Base-by-base conservation (phyloP, 345 rosid species). In the Linum usitatissimum region DNA sequence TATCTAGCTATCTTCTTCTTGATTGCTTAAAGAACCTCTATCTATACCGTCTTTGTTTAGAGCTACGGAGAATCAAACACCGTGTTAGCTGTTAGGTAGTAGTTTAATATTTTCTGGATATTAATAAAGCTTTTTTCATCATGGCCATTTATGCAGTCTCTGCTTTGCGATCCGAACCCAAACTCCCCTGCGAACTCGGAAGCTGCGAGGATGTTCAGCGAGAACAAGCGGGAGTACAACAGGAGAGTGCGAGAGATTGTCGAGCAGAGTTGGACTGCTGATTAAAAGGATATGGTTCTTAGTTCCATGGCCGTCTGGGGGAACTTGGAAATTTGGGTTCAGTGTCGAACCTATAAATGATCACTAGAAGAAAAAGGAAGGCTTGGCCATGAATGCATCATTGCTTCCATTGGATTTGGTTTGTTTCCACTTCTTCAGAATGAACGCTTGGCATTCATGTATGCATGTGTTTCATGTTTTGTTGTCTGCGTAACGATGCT, bases 121-220 rank as follows among this genome's bases (percentile, higher is more conserved):
- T 23, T 23, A 23, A 23, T 23, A 23, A n/a, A n/a, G 10, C 23
- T 18, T n/a, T 21, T 17, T 54, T 9, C 17, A 9, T 9, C 18
- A 5, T 54, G 15, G 59, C 19, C 30, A 3, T 1, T 4, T 4
- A 5, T 34, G 38, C 59, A 91, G 98, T 92, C 98, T 2, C 70
- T 92, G 76, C 95, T 92, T 17, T 89, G 96, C 62, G 98, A 92
- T 40, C 98, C 98, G 39, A 92, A 89, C 73, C 95, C 98, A 6
- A 89, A 87, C 70, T 92, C 98, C 18, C 98, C 98, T 28, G 96
- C 98, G 36, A 92, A 92, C 71, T 92, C 98, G 18, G 98, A 92
- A 81, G 98, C 98, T 64, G 98, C 96, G 18, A 72, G 98, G 59
- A 86, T 92, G 98, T 92, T 86, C 66, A 89, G 95, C 1, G 95